These are phyloP conservation scores for Neopestalotiopsis clavispora DNA, from an alignment of 2,329 filamentous ascomycete genomes.

Conservation along the genomic window DNA sequence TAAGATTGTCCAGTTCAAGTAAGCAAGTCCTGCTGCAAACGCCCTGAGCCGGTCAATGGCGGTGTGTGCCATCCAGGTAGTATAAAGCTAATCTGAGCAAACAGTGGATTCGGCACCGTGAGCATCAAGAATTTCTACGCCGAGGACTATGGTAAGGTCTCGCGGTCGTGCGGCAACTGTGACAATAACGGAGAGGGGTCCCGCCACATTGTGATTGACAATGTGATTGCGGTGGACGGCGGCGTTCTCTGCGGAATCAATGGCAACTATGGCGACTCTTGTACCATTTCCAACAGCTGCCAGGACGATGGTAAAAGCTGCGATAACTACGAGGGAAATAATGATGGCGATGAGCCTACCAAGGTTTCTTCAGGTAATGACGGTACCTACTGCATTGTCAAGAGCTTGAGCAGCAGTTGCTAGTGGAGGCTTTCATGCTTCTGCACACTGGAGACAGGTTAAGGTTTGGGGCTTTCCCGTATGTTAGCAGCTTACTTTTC, in stretches of 20 bases:
- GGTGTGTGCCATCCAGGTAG: too few relatives aligned
- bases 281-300: constrained; percentile 46
- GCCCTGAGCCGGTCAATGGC: not conserved
- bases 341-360: constrained; percentile 39
- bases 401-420: constrained; percentile 22
- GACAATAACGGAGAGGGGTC: constrained; percentile 40
- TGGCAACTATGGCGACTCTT: constrained; percentile 55
- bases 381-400: constrained; percentile 36
- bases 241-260: constrained; percentile 52
- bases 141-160: constrained; percentile 51
- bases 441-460: not conserved
- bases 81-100: not conserved
- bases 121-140: constrained; percentile 46
- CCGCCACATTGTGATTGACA: constrained; percentile 50
- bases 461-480: not conserved
- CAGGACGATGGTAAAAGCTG: constrained; percentile 35
- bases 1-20: constrained; percentile 48
- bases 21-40: not conserved
- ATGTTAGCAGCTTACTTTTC: not conserved
- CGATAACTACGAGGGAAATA: constrained; percentile 42
- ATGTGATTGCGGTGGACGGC: constrained; percentile 46
- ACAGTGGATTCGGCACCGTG: constrained; percentile 41
- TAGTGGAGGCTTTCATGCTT: constrained; percentile 6
- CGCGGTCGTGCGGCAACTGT: constrained; percentile 57
- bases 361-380: constrained; percentile 44